phyloP scores from a whole-genome alignment of 73 alveolate genomes.

The Tetrahymena borealis region DNA sequence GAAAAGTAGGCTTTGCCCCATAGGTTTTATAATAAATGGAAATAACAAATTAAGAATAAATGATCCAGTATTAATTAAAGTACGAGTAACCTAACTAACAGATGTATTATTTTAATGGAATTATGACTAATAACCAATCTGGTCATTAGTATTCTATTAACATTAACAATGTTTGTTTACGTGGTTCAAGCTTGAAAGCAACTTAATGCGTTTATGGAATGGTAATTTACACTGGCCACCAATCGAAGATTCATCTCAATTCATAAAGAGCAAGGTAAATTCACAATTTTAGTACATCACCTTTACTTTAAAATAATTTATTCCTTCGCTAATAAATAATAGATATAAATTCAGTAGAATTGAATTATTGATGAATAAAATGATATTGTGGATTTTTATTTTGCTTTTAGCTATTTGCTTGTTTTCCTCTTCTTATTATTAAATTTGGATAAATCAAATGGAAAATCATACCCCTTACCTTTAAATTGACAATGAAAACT shows the following conservation, averaged over 20 bases:
- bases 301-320: neutral
- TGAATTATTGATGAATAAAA: constrained; percentile 58
- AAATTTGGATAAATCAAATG: constrained; percentile 49
- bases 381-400: constrained; percentile 75
- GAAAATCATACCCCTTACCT: constrained; percentile 28
- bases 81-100: constrained; percentile 34
- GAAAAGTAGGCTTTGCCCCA: constrained; percentile 34
- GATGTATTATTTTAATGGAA: constrained; percentile 47
- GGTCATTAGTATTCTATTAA: neutral
- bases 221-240: constrained; percentile 75
- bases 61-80: constrained; percentile 5
- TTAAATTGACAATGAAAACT: constrained; percentile 6
- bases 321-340: neutral
- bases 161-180: constrained; percentile 2
- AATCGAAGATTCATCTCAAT: constrained; percentile 68
- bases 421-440: constrained; percentile 57
- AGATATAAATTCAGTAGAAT: neutral
- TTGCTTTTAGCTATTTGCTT: constrained; percentile 65
- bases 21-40: neutral
- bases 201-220: constrained; percentile 65
- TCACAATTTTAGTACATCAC: neutral
- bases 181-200: constrained; percentile 68
- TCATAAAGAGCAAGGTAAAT: constrained; percentile 54
- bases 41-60: neutral
- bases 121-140: neutral